These are phyloP conservation scores for Coemansia sp. DNA, from an alignment of 192 early-diverging fungal species.

Conservation along the genomic window DNA sequence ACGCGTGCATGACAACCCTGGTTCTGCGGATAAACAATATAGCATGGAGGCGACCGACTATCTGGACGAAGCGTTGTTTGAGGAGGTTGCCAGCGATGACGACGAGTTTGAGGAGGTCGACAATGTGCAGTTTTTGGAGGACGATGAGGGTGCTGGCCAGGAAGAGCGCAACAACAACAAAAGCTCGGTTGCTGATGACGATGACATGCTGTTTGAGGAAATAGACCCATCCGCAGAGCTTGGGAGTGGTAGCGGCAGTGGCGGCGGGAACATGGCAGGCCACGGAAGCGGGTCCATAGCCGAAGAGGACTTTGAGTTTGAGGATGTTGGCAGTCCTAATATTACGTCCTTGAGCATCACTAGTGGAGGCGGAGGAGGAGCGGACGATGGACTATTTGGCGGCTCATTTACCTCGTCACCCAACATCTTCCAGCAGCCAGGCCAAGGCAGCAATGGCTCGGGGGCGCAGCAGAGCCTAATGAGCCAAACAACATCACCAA, in stretches of 20 bases:
- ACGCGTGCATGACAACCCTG: conserved; percentile 10
- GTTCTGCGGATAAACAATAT: conserved; percentile 21
- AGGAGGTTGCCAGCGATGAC: conserved; percentile 35
- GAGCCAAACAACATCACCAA: not conserved
- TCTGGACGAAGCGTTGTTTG: conserved; percentile 26
- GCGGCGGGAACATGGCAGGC: not conserved
- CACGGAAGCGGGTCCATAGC: conserved; percentile 6
- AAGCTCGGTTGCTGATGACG: conserved; percentile 25
- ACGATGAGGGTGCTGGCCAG: not conserved
- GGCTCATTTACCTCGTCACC: conserved; percentile 26
- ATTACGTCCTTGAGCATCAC: conserved; percentile 8
- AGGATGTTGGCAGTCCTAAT: conserved; percentile 33
- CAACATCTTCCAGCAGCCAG: conserved; percentile 5
- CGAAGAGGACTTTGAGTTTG: conserved; percentile 48
- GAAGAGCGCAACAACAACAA: conserved; percentile 4
- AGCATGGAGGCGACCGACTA: conserved; percentile 29
- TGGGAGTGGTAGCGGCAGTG: conserved; percentile 4
- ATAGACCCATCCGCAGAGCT: conserved; percentile 22
- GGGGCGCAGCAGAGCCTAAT: not conserved
- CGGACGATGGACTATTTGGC: conserved; percentile 38
- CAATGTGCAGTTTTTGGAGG: conserved; percentile 20
- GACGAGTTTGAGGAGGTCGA: conserved; percentile 53
- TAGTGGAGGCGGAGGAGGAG: conserved; percentile 5
- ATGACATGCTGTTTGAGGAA: conserved; percentile 49
- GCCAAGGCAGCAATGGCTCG: not conserved